Evolutionary conservation across 2,329 filamentous ascomycete species (phyloP).

Genomic region (Clonostachys byssicola): DNA sequence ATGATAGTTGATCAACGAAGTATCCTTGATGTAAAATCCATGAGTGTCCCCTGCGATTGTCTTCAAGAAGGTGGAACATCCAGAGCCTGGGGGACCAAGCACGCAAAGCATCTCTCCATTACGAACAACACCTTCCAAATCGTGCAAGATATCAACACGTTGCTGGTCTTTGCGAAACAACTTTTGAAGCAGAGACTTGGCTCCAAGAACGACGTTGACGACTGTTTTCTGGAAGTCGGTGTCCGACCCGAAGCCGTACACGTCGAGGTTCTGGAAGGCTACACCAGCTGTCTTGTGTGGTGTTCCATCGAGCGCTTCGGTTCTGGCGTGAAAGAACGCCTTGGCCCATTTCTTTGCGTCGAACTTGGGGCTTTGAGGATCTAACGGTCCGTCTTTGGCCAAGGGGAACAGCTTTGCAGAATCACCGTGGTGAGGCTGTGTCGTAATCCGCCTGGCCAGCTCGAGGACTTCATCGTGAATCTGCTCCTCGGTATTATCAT

Average conservation of each 20-base stretch:
- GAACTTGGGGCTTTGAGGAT: conserved; percentile 42
- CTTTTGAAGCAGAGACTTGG: conserved; percentile 51
- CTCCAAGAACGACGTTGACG: conserved; percentile 28
- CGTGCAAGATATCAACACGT: conserved; percentile 42
- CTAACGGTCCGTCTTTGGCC: neutral
- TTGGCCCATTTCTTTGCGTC: conserved; percentile 34
- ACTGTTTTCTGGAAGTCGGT: conserved; percentile 38
- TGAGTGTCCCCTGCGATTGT: conserved; percentile 53
- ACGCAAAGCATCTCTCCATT: conserved; percentile 53
- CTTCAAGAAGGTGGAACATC: conserved; percentile 66
- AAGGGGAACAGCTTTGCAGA: neutral
- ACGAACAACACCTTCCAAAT: conserved; percentile 47
- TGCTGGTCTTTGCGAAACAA: conserved; percentile 30
- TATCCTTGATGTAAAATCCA: conserved; percentile 56
- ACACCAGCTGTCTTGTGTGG: conserved; percentile 23
- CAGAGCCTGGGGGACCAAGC: conserved; percentile 46
- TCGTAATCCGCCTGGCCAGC: conserved; percentile 43
- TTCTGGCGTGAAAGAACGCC: conserved; percentile 13
- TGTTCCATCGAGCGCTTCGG: conserved; percentile 11
- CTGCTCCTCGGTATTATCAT: conserved; percentile 25
- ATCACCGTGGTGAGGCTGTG: neutral
- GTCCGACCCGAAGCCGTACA: conserved; percentile 32
- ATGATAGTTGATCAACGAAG: conserved; percentile 60
- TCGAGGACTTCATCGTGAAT: conserved; percentile 44
- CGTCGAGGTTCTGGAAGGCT: conserved; percentile 36